Evolutionary conservation across 2,329 filamentous ascomycete species (phyloP), one percentile per base, ranked within the genome.

Genomic region (Aspergillus ibericus): DNA sequence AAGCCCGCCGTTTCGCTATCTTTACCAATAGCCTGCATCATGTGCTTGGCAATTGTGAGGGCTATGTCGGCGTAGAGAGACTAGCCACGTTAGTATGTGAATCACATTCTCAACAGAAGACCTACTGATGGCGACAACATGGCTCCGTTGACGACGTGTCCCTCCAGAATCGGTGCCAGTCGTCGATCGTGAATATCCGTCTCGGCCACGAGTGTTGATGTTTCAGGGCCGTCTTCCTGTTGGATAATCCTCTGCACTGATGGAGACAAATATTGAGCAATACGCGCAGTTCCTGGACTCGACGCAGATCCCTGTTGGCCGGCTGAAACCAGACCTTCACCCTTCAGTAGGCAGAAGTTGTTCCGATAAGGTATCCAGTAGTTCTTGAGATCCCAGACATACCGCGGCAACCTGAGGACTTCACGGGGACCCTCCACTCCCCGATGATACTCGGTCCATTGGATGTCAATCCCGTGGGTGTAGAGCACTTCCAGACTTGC

Each of bases 341-440:
- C 87, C 78, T 92, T 92, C 59, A 83, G 86, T 32, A 91, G 76
- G 47, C 81, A 85, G 86, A 88, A 92, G 72, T 92, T 87, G 63
- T 90, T 88, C 62, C 82, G 80, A 71, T 89, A 90, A 69, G 86
- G 85, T 15, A 90, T 81, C 87, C 87, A 90, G 74, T 91, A 90
- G 64, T 84, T 85, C 79, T 91, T 90, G 62, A 84, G 78, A 70
- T 91, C 86, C 70, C 87, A 92, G 0, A 81, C 81, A 70, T 91
- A 92, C 0, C 82, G 81, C 1, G 88, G 88, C 4, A 92, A 76
- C n/a, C 83, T 78, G n/a, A 89, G 75, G 15, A 91, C 77, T 42
- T 83, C 78, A 42, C 87, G 82, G 1, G 80, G 80, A 36, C 77
- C 70, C 64, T 85, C 82, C 70, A 87, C 89, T 54, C 85, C 81